Conservation (phyloP, 768 basidiomycete species). For the Pleurotus platypus region DNA sequence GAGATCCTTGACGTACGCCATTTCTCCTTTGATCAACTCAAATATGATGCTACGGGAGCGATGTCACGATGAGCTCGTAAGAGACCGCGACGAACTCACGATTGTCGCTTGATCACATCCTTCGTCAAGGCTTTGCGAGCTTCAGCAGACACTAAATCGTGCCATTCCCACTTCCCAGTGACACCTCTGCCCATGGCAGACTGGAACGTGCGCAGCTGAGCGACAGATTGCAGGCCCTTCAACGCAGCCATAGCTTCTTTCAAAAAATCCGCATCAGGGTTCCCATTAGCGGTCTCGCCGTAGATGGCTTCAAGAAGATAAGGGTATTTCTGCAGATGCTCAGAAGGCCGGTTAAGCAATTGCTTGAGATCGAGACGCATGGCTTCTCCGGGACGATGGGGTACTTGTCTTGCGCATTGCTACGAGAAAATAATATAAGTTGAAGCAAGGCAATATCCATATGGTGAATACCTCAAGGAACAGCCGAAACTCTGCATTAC, state of each 20-base stretch:
- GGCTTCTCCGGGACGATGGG: constrained; percentile 34
- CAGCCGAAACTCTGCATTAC: constrained; percentile 74
- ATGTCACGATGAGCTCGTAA: neutral
- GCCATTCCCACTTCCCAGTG: constrained; percentile 85
- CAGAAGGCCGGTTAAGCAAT: constrained; percentile 74
- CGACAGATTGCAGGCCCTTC: constrained; percentile 73
- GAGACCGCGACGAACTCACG: constrained; percentile 44
- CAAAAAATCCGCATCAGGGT: constrained; percentile 81
- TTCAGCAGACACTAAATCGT: constrained; percentile 77
- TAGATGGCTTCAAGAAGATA: constrained; percentile 82
- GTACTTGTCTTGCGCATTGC: constrained; percentile 41
- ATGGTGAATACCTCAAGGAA: constrained; percentile 71
- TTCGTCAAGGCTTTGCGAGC: constrained; percentile 58
- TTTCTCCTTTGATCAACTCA: constrained; percentile 92
- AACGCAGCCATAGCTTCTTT: constrained; percentile 83
- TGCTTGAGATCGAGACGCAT: constrained; percentile 65
- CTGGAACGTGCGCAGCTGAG: constrained; percentile 88
- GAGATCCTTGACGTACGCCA: constrained; percentile 91
- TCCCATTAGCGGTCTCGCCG: constrained; percentile 75
- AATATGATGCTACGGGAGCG: constrained; percentile 70
- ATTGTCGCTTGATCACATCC: constrained; percentile 78
- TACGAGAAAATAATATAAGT: constrained; percentile 14
- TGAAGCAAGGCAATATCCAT: neutral
- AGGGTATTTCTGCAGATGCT: constrained; percentile 83
- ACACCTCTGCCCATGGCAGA: constrained; percentile 81